phyloP scores from a whole-genome alignment of 495 filamentous ascomycete genomes.

The Talaromyces proteolyticus region DNA sequence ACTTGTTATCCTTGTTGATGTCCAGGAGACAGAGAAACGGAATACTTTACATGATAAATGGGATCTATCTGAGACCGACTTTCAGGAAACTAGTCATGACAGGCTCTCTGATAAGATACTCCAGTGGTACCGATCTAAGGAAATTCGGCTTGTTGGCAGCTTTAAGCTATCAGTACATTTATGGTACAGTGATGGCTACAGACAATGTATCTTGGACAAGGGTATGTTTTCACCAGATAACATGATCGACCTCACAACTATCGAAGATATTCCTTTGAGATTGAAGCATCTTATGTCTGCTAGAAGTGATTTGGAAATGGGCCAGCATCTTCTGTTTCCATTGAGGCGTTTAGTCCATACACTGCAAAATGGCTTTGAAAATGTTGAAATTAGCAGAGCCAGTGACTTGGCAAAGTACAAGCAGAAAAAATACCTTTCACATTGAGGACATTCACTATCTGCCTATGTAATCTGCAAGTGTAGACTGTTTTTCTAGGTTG shows the following conservation, averaged over 20 bases:
- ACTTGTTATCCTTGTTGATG: background rate
- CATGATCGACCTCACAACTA: background rate
- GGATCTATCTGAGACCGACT: background rate
- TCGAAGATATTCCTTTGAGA: background rate
- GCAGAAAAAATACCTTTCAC: background rate
- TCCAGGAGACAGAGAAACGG: background rate
- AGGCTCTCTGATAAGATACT: background rate
- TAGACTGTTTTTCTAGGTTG: too few relatives aligned
- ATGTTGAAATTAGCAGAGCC: background rate
- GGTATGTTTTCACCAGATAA: background rate
- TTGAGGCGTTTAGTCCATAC: background rate
- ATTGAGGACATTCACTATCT: background rate
- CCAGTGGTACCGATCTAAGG: background rate
- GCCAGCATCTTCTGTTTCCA: background rate
- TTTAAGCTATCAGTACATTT: background rate
- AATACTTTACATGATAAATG: background rate
- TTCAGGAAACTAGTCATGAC: background rate
- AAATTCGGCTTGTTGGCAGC: background rate
- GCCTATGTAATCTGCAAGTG: background rate
- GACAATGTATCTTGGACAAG: background rate
- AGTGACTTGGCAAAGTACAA: background rate
- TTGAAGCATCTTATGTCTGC: background rate
- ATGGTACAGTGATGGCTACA: background rate
- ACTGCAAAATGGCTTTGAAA: background rate
- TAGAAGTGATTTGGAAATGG: background rate